These are phyloP conservation scores for Syzygium aromaticum DNA, from an alignment of 345 rosid species.

Conservation along the genomic window DNA sequence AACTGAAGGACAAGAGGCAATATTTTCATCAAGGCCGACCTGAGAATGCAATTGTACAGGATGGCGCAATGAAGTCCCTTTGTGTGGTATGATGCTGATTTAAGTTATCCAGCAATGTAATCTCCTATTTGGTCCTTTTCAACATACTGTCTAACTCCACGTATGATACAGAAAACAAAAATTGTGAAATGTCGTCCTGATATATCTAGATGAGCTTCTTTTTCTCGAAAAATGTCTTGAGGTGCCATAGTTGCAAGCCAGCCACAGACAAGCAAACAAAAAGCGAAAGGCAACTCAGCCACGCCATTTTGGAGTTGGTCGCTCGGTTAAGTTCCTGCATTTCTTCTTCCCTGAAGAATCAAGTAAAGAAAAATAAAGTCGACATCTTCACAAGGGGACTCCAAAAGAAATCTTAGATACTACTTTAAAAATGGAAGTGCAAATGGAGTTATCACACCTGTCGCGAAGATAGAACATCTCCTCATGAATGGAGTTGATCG, in stretches of 20 bases:
- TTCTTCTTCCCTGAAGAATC: slow-evolving; percentile 64
- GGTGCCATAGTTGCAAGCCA: slow-evolving; percentile 77
- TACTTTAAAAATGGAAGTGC: background rate
- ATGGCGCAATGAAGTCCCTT: background rate
- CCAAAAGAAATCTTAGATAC: background rate
- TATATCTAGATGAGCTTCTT: slow-evolving; percentile 67
- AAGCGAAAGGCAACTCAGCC: slow-evolving; percentile 67
- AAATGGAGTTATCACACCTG: slow-evolving; percentile 34
- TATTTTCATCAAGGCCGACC: background rate
- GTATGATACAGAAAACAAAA: background rate
- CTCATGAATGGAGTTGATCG: slow-evolving; percentile 58
- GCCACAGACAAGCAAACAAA: slow-evolving; percentile 75
- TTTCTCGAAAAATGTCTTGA: slow-evolving; percentile 92
- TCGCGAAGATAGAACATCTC: slow-evolving; percentile 85
- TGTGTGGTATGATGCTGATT: background rate
- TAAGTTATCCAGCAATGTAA: background rate
- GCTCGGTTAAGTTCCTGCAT: slow-evolving; percentile 81
- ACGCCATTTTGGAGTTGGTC: slow-evolving; percentile 69
- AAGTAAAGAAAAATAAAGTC: background rate
- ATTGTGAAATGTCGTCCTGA: background rate
- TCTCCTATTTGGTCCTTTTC: background rate
- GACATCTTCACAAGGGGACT: background rate
- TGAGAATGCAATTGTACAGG: background rate
- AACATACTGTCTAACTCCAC: background rate
- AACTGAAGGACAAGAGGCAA: background rate